Percentiles rank a stretch among this genome's conserved stretches.
phyloP scores from a whole-genome alignment of 2,329 filamentous ascomycete genomes.

The Chaetomium globosum region DNA sequence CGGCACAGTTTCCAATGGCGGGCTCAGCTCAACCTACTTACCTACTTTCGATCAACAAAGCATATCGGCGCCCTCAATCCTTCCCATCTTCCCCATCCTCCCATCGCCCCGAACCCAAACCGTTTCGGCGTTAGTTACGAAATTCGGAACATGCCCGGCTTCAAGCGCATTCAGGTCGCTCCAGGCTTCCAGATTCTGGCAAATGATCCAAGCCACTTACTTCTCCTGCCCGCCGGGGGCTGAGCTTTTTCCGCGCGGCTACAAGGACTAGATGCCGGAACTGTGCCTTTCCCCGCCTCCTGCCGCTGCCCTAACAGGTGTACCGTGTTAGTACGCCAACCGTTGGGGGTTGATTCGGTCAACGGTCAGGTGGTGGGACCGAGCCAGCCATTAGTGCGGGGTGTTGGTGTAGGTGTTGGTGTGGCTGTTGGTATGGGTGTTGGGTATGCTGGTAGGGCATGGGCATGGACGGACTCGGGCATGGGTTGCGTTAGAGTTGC shows the following conservation, averaged over 20 bases:
- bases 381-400: conserved; percentile 4
- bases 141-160: background rate
- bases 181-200: conserved; percentile 11
- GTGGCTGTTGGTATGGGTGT: no score
- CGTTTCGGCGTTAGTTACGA: background rate
- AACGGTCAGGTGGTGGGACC: conserved; percentile 14
- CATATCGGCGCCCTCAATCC: conserved; percentile 4
- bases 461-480: no score
- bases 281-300: background rate
- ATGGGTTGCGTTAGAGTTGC: conserved; percentile 25
- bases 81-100: background rate
- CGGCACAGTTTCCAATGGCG: background rate
- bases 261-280: conserved; percentile 7
- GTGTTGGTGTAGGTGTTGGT: background rate
- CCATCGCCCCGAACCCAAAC: background rate
- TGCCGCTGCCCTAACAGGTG: background rate
- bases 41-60: background rate
- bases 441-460: no score
- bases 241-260: conserved; percentile 7
- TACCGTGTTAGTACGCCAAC: background rate
- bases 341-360: background rate
- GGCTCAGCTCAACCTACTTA: background rate
- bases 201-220: conserved; percentile 14
- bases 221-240: conserved; percentile 1
- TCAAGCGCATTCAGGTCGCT: background rate